These are phyloP conservation scores for Prunus salicina DNA, from an alignment of 306 rosid species.

Conservation along the genomic window DNA sequence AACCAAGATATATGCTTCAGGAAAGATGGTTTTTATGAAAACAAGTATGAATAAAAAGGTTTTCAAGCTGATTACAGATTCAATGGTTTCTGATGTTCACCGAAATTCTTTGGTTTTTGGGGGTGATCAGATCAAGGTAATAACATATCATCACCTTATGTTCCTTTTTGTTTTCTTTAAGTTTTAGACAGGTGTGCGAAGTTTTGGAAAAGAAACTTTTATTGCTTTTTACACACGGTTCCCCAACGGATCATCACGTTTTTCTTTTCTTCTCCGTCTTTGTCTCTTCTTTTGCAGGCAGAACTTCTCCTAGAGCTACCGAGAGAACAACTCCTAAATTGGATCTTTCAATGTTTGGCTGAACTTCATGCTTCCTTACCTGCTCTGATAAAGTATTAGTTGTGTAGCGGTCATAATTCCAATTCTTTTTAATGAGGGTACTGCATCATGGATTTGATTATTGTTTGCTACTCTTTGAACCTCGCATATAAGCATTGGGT, in stretches of 20 bases:
- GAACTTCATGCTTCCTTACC: conserved; percentile 94
- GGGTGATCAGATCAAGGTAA: conserved; percentile 78
- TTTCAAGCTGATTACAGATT: conserved; percentile 71
- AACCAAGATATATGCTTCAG: conserved; percentile 58
- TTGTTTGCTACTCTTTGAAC: background rate
- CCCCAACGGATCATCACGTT: background rate
- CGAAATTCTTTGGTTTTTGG: conserved; percentile 67
- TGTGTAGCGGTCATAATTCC: background rate
- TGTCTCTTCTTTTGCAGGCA: conserved; percentile 54
- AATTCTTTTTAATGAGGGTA: background rate
- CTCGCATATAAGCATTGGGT: conserved; percentile 7
- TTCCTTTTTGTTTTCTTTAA: background rate
- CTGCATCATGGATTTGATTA: background rate
- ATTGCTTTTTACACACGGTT: background rate
- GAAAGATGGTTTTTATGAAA: conserved; percentile 75
- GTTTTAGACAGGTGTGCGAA: conserved; percentile 12
- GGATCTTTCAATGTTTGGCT: conserved; percentile 89
- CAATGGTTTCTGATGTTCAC: conserved; percentile 67
- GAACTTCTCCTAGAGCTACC: conserved; percentile 94
- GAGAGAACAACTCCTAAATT: conserved; percentile 82
- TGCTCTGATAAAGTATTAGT: conserved; percentile 72
- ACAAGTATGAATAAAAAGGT: conserved; percentile 68
- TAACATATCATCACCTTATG: background rate
- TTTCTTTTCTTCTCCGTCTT: background rate
- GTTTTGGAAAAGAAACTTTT: background rate